Evolutionary conservation across 2,329 filamentous ascomycete genomes (phyloP), one percentile per base, ranked within the genome.

Genomic region (Hawksworthiomyces lignivorus): DNA sequence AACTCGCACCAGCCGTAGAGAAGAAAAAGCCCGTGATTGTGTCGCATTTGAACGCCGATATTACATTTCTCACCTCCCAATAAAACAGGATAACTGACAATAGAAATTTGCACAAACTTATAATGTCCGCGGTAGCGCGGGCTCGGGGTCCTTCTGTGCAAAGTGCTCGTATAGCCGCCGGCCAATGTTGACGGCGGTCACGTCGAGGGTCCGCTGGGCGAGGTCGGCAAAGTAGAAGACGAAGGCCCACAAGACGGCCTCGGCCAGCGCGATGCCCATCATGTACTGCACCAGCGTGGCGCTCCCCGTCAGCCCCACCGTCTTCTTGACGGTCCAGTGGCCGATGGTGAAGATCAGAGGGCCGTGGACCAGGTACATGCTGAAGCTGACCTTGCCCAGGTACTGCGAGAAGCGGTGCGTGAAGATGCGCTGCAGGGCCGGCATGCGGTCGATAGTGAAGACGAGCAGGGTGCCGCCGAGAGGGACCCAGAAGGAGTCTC

Each of bases 331-430:
- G 5, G 29, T 30, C 39, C 37, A 45, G 56, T 68, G 76, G 10
- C 74, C 74, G 15, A 71, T 50, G 3, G 67, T 67, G 50, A 76
- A 73, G 52, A 72, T 65, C 3, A 70, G 65, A 4, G 73, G 71
- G 1, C 75, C 73, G 53, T 81, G 77, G 62, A 79, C 71, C 12
- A 81, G 65, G 55, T 81, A 81, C 20, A 81, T 54, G 37, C 73
- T 69, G 53, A 76, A 81, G 39, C 73, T 78, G 49, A 80, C 71
- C 53, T 70, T 70, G 45, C 77, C 77, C 6, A 80, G 60, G 56
- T 80, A 80, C 36, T 50, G 48, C 7, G 48, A 20, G 6, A 56
- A 43, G 6, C 43, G 33, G 4, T 48, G 53, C 5, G 52, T 62
- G 45, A 60, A 61, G 5, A 51, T 44, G 8, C 45, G 32, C 40